Evolutionary conservation across 257 asterid genomes (phyloP).

Genomic region (Solanum arcanum): DNA sequence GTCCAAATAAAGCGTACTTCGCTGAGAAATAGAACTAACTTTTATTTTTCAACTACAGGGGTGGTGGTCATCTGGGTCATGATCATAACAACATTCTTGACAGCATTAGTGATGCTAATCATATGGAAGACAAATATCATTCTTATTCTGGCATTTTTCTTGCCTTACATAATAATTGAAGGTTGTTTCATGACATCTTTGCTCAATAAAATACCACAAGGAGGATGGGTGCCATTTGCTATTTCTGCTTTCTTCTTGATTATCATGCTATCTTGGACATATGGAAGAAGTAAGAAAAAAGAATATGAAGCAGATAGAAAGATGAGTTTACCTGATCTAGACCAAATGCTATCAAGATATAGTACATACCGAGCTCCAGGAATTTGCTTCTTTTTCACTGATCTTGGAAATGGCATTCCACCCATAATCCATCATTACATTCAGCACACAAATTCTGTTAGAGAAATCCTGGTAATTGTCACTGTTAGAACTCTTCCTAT

Average conservation of each 20-base stretch:
- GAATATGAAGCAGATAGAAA: constrained; percentile 36
- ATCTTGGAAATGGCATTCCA: constrained; percentile 51
- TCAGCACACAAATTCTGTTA: constrained; percentile 35
- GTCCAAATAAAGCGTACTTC: not conserved
- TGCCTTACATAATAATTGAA: constrained; percentile 46
- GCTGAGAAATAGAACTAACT: not conserved
- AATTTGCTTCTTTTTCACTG: constrained; percentile 53
- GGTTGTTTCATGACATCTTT: constrained; percentile 50
- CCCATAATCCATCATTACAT: constrained; percentile 58
- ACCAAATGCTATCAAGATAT: constrained; percentile 19
- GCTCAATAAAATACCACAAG: constrained; percentile 61
- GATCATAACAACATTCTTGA: constrained; percentile 45
- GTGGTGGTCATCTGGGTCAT: constrained; percentile 76
- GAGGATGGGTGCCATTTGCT: constrained; percentile 74
- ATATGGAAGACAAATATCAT: constrained; percentile 8
- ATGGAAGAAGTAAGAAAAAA: constrained; percentile 45
- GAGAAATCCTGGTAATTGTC: constrained; percentile 43
- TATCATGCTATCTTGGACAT: constrained; percentile 55
- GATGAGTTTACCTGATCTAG: constrained; percentile 37
- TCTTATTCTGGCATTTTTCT: constrained; percentile 35
- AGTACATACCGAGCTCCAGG: constrained; percentile 31
- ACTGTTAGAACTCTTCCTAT: constrained; percentile 42
- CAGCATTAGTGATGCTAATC: constrained; percentile 36
- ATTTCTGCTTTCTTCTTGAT: constrained; percentile 41
- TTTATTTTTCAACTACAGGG: constrained; percentile 9